phyloP scores from a whole-genome alignment of 2,329 filamentous ascomycete species.

The Botrytis sinoallii region DNA sequence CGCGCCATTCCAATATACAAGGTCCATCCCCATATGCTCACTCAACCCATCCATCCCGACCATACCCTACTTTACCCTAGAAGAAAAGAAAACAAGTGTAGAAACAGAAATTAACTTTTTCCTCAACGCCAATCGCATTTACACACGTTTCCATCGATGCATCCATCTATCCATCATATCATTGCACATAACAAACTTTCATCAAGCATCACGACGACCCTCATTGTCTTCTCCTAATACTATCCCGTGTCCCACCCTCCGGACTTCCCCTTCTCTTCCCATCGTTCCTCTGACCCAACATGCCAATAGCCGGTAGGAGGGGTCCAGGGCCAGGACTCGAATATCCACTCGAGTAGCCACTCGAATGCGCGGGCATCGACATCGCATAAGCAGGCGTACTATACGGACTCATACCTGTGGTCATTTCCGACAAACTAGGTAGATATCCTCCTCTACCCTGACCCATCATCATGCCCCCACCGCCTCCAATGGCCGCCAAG shows the following conservation, averaged over 20 bases:
- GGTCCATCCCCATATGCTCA: constrained; percentile 11
- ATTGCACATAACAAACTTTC: constrained; percentile 1
- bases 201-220: background rate
- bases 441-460: constrained; percentile 42
- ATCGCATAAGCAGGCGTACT: constrained; percentile 54
- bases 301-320: constrained; percentile 37
- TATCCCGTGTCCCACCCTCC: constrained; percentile 46
- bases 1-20: constrained; percentile 18
- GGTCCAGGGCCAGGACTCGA: constrained; percentile 46
- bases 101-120: constrained; percentile 2
- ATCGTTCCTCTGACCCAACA: constrained; percentile 33
- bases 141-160: constrained; percentile 1
- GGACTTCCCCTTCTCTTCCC: constrained; percentile 54
- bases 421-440: constrained; percentile 62
- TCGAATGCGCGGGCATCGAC: constrained; percentile 29
- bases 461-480: constrained; percentile 31
- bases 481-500: constrained; percentile 35
- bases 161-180: background rate
- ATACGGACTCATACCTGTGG: constrained; percentile 61
- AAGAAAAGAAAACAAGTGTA: background rate
- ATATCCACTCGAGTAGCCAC: constrained; percentile 26
- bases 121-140: constrained; percentile 4
- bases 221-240: constrained; percentile 45
- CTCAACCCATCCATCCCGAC: background rate
- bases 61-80: background rate